A percentile compares a stretch with the other conserved stretches of the same genome.
These are phyloP conservation scores for Sclerotinia spermophila DNA, from an alignment of 2,329 filamentous ascomycete genomes.

Conservation along the genomic window DNA sequence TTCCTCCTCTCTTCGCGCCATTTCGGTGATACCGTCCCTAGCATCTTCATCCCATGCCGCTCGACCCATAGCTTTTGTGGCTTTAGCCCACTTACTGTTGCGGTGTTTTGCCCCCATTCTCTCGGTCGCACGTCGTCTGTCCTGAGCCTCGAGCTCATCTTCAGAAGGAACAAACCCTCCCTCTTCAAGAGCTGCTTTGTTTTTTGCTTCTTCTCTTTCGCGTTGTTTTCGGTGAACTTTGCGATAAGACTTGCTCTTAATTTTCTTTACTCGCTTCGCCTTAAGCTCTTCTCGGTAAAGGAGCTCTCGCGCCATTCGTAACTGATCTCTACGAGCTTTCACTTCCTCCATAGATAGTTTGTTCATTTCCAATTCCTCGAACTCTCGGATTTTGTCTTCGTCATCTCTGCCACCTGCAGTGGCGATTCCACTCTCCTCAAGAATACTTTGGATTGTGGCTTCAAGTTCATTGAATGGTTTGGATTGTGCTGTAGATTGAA, in stretches of 20 bases:
- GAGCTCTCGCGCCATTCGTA: slow-evolving; percentile 77
- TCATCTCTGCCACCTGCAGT: slow-evolving; percentile 54
- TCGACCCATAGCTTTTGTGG: slow-evolving; percentile 60
- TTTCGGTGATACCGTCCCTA: slow-evolving; percentile 59
- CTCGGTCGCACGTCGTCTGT: slow-evolving; percentile 62
- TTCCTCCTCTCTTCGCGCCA: slow-evolving; percentile 65
- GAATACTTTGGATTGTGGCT: slow-evolving; percentile 78
- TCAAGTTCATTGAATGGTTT: slow-evolving; percentile 78
- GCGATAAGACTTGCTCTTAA: slow-evolving; percentile 95
- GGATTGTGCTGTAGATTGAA: slow-evolving; percentile 60
- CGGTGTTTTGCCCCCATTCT: slow-evolving; percentile 67
- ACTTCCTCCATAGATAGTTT: slow-evolving; percentile 70
- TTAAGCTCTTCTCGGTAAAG: slow-evolving; percentile 85
- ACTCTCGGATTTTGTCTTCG: slow-evolving; percentile 64
- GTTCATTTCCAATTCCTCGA: slow-evolving; percentile 66
- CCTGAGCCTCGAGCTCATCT: slow-evolving; percentile 60
- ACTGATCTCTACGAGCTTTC: slow-evolving; percentile 66
- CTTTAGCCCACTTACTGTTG: slow-evolving; percentile 70
- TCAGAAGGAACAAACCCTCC: slow-evolving; percentile 59
- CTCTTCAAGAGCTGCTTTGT: slow-evolving; percentile 54
- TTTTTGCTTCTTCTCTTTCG: slow-evolving; percentile 54
- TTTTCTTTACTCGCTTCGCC: slow-evolving; percentile 93
- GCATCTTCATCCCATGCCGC: slow-evolving; percentile 68
- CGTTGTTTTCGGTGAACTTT: slow-evolving; percentile 82
- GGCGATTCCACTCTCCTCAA: slow-evolving; percentile 79